Evolutionary conservation across 164 flowering plant genomes (phyloP).

Genomic region (Annona squamosa): DNA sequence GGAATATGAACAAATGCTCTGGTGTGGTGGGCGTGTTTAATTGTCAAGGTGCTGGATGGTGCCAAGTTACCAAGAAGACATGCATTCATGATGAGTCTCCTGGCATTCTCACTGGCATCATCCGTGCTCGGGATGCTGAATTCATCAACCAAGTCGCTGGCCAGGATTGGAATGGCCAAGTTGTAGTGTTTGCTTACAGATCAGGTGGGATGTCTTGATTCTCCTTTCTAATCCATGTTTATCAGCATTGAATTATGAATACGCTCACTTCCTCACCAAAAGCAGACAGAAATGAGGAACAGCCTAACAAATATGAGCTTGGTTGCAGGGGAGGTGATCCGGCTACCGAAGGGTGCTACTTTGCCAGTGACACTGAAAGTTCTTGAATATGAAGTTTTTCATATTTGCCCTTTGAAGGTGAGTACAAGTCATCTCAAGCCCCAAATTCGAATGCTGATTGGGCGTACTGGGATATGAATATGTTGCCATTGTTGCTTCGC

Average conservation of each 20-base stretch:
- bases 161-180: conserved; percentile 64
- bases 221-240: not conserved
- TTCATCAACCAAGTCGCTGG: conserved; percentile 54
- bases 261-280: not conserved
- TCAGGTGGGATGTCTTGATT: conserved; percentile 35
- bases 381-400: conserved; percentile 77
- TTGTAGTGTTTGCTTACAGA: conserved; percentile 46
- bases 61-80: conserved; percentile 69
- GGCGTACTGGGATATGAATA: not conserved
- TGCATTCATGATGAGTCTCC: conserved; percentile 85
- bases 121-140: conserved; percentile 65
- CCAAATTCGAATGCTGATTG: not conserved
- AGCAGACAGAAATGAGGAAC: not conserved
- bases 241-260: too few species aligned
- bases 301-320: not conserved
- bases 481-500: not conserved
- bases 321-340: conserved; percentile 58
- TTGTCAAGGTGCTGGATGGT: conserved; percentile 99
- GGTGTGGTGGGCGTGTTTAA: conserved; percentile 95
- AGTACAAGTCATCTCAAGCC: not conserved
- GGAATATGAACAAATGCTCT: conserved; percentile 81
- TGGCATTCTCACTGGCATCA: conserved; percentile 59
- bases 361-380: conserved; percentile 80
- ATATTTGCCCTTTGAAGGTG: conserved; percentile 79
- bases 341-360: conserved; percentile 68